phyloP scores from a whole-genome alignment of 2,329 filamentous ascomycete species.

The Parafenestella ontariensis region DNA sequence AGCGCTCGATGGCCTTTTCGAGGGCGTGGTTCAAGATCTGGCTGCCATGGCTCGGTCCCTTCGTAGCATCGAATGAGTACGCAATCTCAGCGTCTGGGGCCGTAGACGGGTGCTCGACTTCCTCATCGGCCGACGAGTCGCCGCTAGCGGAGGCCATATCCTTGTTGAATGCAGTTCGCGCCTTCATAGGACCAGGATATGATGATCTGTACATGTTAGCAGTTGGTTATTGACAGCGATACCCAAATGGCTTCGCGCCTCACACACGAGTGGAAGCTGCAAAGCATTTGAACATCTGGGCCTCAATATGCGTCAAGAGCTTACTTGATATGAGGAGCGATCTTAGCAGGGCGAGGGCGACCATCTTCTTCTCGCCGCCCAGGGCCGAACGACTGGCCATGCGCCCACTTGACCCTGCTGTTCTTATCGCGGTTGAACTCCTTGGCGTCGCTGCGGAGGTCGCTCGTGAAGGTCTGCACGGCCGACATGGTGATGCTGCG shows the following conservation, averaged over 20 bases:
- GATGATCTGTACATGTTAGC: slow-evolving; percentile 30
- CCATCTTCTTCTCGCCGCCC: slow-evolving; percentile 45
- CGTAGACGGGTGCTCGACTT: slow-evolving; percentile 52
- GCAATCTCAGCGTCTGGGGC: slow-evolving; percentile 59
- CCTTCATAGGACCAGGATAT: slow-evolving; percentile 40
- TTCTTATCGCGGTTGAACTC: slow-evolving; percentile 60
- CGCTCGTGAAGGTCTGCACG: slow-evolving; percentile 57
- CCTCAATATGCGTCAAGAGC: slow-evolving; percentile 4
- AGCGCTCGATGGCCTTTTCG: slow-evolving; percentile 65
- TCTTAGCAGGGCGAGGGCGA: slow-evolving; percentile 47
- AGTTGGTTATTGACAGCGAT: not conserved
- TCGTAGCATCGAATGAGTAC: slow-evolving; percentile 61
- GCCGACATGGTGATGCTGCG: slow-evolving; percentile 49
- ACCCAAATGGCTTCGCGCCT: too few relatives aligned
- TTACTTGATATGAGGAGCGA: slow-evolving; percentile 39
- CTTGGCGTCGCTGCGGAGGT: slow-evolving; percentile 62
- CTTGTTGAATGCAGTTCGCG: slow-evolving; percentile 49
- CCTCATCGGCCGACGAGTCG: slow-evolving; percentile 55
- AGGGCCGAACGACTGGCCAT: slow-evolving; percentile 51
- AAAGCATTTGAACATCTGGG: not conserved
- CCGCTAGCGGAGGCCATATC: slow-evolving; percentile 52
- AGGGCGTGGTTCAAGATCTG: slow-evolving; percentile 65
- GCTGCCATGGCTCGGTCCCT: slow-evolving; percentile 60
- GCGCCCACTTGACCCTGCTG: slow-evolving; percentile 59
- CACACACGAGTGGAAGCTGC: too few relatives aligned